These are phyloP conservation scores for Eutypa lata DNA, from an alignment of 2,329 filamentous ascomycete species.

Conservation along the genomic window DNA sequence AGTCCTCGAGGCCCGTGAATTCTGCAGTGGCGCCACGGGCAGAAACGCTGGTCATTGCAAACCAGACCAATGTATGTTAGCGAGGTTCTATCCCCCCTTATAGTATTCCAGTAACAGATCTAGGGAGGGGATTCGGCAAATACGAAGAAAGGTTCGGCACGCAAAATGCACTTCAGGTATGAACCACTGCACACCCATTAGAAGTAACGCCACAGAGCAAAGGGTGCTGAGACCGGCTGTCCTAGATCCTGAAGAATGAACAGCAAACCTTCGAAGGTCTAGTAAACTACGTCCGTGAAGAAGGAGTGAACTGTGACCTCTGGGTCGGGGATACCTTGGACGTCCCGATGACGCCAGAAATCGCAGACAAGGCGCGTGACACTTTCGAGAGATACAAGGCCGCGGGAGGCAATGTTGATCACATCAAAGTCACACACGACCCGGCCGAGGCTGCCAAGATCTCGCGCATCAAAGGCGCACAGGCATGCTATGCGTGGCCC, in stretches of 20 bases:
- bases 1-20: constrained; percentile 13
- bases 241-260: constrained; percentile 10
- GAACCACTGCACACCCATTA: too few species aligned
- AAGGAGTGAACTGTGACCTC: constrained; percentile 15
- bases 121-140: constrained; percentile 4
- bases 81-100: background rate
- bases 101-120: background rate
- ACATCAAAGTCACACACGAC: constrained; percentile 14
- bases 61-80: constrained; percentile 6
- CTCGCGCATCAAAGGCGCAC: constrained; percentile 8
- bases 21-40: constrained; percentile 13
- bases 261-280: constrained; percentile 11
- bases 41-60: constrained; percentile 10
- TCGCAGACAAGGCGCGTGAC: constrained; percentile 2
- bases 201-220: background rate
- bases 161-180: constrained; percentile 2
- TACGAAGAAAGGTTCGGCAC: constrained; percentile 3
- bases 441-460: constrained; percentile 9
- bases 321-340: constrained; percentile 17
- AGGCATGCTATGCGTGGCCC: constrained; percentile 13
- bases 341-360: constrained; percentile 12
- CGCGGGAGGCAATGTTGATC: constrained; percentile 10
- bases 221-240: background rate
- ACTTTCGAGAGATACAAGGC: constrained; percentile 4
- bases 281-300: constrained; percentile 10